A percentile compares a stretch with the other conserved stretches of the same genome.
Evolutionary conservation across 2,329 filamentous ascomycete genomes (phyloP).

Genomic region (Pyrenophora seminiperda): DNA sequence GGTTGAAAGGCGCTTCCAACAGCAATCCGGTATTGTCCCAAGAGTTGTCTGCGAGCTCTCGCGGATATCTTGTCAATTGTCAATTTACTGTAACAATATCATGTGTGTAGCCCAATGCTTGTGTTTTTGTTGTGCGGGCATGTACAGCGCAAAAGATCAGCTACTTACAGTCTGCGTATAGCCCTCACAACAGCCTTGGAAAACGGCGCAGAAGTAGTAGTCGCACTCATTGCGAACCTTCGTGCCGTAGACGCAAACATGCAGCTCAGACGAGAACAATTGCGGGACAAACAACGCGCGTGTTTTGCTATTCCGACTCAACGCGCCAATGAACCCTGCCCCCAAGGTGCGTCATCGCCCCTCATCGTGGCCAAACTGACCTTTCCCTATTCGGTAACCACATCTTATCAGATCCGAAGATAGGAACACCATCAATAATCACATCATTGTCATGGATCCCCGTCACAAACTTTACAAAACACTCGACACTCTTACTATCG

Average conservation of each 20-base stretch:
- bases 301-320: constrained; percentile 2
- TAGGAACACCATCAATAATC: constrained; percentile 26
- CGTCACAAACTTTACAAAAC: constrained; percentile 43
- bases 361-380: constrained; percentile 10
- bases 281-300: constrained; percentile 4
- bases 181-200: constrained; percentile 72
- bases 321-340: constrained; percentile 18
- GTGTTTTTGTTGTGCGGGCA: not conserved
- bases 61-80: constrained; percentile 71
- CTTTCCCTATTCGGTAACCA: constrained; percentile 11
- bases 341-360: constrained; percentile 25
- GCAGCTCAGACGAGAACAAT: constrained; percentile 10
- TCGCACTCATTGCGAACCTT: constrained; percentile 50
- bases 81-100: constrained; percentile 2
- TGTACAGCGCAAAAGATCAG: not conserved
- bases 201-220: constrained; percentile 61
- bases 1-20: constrained; percentile 69
- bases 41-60: constrained; percentile 82
- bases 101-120: not conserved
- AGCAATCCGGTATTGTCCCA: constrained; percentile 96
- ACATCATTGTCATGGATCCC: constrained; percentile 37
- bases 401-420: constrained; percentile 47
- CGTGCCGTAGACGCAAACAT: constrained; percentile 45
- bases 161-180: constrained; percentile 76
- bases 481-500: constrained; percentile 34